These are phyloP conservation scores for Torulaspora pretoriensis DNA, from an alignment of 1,139 yeast genomes.

Conservation along the genomic window DNA sequence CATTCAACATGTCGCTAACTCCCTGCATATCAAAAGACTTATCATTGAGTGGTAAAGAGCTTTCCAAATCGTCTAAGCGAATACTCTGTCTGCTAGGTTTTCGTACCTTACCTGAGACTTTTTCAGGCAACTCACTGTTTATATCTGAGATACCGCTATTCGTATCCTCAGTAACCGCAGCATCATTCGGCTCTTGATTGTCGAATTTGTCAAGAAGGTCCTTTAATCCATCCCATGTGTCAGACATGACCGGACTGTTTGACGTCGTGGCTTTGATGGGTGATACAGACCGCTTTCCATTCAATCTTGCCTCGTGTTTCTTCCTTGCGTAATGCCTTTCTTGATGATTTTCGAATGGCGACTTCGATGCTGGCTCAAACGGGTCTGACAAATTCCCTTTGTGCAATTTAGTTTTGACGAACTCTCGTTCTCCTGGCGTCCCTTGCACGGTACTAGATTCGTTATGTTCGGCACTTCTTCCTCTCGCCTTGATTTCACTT, in stretches of 20 bases:
- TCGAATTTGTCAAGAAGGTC: constrained; percentile 21
- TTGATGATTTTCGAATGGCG: constrained; percentile 19
- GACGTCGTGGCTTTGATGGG: constrained; percentile 27
- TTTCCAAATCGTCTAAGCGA: constrained; percentile 14
- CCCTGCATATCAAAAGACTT: constrained; percentile 28
- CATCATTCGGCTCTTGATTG: not conserved
- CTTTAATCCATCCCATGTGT: constrained; percentile 25
- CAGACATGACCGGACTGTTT: constrained; percentile 14
- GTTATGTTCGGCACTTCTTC: constrained; percentile 1
- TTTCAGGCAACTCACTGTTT: not conserved
- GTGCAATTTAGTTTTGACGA: constrained; percentile 9
- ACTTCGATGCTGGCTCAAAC: constrained; percentile 10
- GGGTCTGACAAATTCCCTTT: constrained; percentile 8
- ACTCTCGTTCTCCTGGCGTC: not conserved
- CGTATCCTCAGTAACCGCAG: not conserved
- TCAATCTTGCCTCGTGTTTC: constrained; percentile 21
- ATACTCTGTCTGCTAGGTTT: constrained; percentile 9
- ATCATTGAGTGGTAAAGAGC: constrained; percentile 13
- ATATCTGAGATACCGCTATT: not conserved
- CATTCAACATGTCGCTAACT: constrained; percentile 15
- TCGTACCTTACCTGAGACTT: constrained; percentile 8
- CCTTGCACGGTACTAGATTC: constrained; percentile 7
- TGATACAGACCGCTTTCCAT: constrained; percentile 24
- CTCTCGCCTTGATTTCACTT: constrained; percentile 1
- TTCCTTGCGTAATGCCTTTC: constrained; percentile 28